Conservation (phyloP, 257 asterid genomes). For the Echites panduratus region DNA sequence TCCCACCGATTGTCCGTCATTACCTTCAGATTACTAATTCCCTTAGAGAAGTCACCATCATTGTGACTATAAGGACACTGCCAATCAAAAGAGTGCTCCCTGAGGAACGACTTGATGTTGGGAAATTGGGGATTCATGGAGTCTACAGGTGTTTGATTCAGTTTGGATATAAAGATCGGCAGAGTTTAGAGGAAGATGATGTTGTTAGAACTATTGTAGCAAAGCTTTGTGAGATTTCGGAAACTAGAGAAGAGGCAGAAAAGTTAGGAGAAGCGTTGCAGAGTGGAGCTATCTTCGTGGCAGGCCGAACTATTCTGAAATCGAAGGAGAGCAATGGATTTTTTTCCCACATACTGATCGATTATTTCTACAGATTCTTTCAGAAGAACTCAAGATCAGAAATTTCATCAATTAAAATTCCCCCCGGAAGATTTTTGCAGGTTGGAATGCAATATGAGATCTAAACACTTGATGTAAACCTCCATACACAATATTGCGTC, state of each 20-base stretch:
- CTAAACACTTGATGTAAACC: not conserved
- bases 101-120: slow-evolving; percentile 21
- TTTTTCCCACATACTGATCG: slow-evolving; percentile 5
- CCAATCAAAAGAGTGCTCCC: slow-evolving; percentile 21
- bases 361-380: slow-evolving; percentile 12
- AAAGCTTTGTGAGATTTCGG: slow-evolving; percentile 4
- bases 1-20: slow-evolving; percentile 22
- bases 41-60: slow-evolving; percentile 11
- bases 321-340: slow-evolving; percentile 17
- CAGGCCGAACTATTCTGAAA: slow-evolving; percentile 14
- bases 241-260: not conserved
- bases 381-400: slow-evolving; percentile 18
- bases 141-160: slow-evolving; percentile 21
- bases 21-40: slow-evolving; percentile 16
- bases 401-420: slow-evolving; percentile 11
- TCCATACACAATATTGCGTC: too few relatives aligned
- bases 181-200: slow-evolving; percentile 8
- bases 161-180: slow-evolving; percentile 16
- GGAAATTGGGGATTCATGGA: slow-evolving; percentile 9
- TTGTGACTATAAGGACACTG: slow-evolving; percentile 19
- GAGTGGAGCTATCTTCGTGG: slow-evolving; percentile 12
- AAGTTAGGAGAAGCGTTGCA: not conserved
- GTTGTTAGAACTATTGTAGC: not conserved
- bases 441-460: slow-evolving; percentile 22
- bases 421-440: slow-evolving; percentile 14